Conservation (phyloP, 108 stramenopile genomes). For the Skeletonema grethae region DNA sequence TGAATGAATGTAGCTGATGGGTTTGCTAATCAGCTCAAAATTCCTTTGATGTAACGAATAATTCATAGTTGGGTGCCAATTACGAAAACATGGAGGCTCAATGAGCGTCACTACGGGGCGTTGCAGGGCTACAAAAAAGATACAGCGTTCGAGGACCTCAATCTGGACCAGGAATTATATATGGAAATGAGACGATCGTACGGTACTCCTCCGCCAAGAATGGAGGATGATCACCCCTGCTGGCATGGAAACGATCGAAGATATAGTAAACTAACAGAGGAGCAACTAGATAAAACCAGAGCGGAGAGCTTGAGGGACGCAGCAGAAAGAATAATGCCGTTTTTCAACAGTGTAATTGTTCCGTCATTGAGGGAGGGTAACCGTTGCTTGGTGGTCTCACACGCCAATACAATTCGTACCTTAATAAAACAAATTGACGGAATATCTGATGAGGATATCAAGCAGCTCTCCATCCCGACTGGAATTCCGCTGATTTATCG, state of each 20-base stretch:
- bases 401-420: constrained; percentile 87
- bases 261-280: constrained; percentile 60
- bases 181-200: constrained; percentile 86
- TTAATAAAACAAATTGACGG: constrained; percentile 85
- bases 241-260: constrained; percentile 88
- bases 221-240: constrained; percentile 85
- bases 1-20: not conserved
- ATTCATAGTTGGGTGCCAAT: constrained; percentile 70
- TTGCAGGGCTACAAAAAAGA: constrained; percentile 89
- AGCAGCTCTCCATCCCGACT: constrained; percentile 85
- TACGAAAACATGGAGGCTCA: constrained; percentile 82
- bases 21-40: not conserved
- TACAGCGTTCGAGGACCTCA: constrained; percentile 67
- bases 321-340: constrained; percentile 81
- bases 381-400: constrained; percentile 77
- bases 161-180: constrained; percentile 78
- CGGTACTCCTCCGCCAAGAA: constrained; percentile 69
- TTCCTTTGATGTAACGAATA: not conserved
- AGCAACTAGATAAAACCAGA: constrained; percentile 64
- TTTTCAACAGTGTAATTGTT: constrained; percentile 76
- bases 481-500: constrained; percentile 83
- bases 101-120: constrained; percentile 89
- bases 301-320: constrained; percentile 78
- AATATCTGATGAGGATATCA: constrained; percentile 86
- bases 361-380: constrained; percentile 73